These are phyloP conservation scores for Cadophora sp. DNA, from an alignment of 2,329 filamentous ascomycete genomes.

Conservation along the genomic window DNA sequence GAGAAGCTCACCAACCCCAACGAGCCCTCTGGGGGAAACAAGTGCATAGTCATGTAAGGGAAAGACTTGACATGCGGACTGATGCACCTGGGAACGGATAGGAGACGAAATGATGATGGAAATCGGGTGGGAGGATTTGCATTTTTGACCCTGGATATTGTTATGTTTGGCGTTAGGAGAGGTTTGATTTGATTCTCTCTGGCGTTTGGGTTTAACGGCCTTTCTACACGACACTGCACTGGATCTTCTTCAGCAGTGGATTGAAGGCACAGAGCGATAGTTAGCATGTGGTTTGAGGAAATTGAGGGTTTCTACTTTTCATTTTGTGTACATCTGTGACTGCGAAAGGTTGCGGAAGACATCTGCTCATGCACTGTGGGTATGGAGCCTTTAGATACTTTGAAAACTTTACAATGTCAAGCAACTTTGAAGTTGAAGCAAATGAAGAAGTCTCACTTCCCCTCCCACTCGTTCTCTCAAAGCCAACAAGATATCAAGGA, in stretches of 20 bases:
- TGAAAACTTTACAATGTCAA: not conserved
- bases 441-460: not conserved
- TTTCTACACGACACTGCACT: conserved; percentile 10
- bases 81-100: conserved; percentile 1
- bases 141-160: conserved; percentile 5
- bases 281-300: not conserved
- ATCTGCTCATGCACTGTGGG: not conserved
- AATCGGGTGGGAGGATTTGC: conserved; percentile 8
- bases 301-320: not conserved
- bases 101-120: not conserved
- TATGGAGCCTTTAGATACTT: not conserved
- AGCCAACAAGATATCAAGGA: no score
- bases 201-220: conserved; percentile 20
- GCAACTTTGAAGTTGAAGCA: no score
- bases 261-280: conserved; percentile 4
- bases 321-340: not conserved
- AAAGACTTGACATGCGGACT: not conserved
- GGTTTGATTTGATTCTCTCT: conserved; percentile 9
- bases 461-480: not conserved
- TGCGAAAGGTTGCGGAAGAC: not conserved
- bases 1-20: conserved; percentile 92
- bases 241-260: conserved; percentile 2
- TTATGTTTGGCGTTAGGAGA: conserved; percentile 24
- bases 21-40: conserved; percentile 79
- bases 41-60: conserved; percentile 82